phyloP scores from a whole-genome alignment of 352 stramenopile species.

The Plasmopara muralis region DNA sequence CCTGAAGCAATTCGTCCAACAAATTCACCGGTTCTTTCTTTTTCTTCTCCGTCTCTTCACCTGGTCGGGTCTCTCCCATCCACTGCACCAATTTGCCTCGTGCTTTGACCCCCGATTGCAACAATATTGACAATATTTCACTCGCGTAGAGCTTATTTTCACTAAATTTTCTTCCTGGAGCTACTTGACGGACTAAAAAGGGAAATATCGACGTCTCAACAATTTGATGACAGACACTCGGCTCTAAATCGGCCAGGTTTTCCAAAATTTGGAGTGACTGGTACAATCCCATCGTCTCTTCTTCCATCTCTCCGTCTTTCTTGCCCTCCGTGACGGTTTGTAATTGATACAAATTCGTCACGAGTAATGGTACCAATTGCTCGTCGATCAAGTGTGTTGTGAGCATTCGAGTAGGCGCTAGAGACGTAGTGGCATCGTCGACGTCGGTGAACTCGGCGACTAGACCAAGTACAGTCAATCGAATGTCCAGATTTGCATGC shows the following conservation, averaged over 20 bases:
- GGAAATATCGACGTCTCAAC: conserved; percentile 46
- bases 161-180: conserved; percentile 28
- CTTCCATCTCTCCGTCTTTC: conserved; percentile 33
- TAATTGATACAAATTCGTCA: conserved; percentile 41
- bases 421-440: conserved; percentile 38
- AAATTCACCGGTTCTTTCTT: conserved; percentile 43
- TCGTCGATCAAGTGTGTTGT: conserved; percentile 54
- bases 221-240: conserved; percentile 38
- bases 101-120: conserved; percentile 47
- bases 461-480: conserved; percentile 44
- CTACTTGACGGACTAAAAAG: conserved; percentile 53
- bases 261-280: conserved; percentile 78
- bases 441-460: conserved; percentile 68
- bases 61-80: conserved; percentile 9
- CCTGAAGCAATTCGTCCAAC: conserved; percentile 89
- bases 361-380: conserved; percentile 46
- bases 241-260: conserved; percentile 61
- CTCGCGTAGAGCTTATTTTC: conserved; percentile 81
- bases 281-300: conserved; percentile 68
- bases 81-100: conserved; percentile 40
- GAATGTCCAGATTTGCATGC: conserved; percentile 80
- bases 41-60: conserved; percentile 13
- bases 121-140: conserved; percentile 81
- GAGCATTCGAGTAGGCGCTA: conserved; percentile 38
- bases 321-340: conserved; percentile 9